Evolutionary conservation across 805 yeast species (phyloP).

Genomic region (Yamadazyma phyllophila): DNA sequence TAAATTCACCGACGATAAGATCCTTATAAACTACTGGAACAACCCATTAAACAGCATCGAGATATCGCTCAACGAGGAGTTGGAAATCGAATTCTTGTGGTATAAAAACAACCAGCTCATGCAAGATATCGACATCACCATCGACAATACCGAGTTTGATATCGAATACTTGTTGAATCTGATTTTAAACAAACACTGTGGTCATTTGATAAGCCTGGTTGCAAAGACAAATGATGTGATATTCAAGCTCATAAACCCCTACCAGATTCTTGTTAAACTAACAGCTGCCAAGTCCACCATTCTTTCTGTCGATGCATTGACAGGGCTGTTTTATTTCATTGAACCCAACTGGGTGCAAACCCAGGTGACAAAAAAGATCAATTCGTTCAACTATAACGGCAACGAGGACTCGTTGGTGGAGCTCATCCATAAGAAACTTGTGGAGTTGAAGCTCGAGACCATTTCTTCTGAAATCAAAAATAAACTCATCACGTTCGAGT

Average conservation of each 20-base stretch:
- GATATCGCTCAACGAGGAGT: slow-evolving; percentile 52
- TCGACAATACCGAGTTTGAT: slow-evolving; percentile 27
- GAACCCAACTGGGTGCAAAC: slow-evolving; percentile 40
- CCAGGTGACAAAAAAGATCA: slow-evolving; percentile 29
- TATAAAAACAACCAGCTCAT: slow-evolving; percentile 51
- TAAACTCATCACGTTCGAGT: slow-evolving; percentile 61
- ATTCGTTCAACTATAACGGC: slow-evolving; percentile 21
- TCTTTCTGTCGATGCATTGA: slow-evolving; percentile 39
- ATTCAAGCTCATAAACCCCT: slow-evolving; percentile 22
- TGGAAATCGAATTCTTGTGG: slow-evolving; percentile 59
- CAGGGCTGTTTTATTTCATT: slow-evolving; percentile 39
- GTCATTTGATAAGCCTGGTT: slow-evolving; percentile 24
- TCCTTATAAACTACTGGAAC: slow-evolving; percentile 64
- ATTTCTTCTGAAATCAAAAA: slow-evolving; percentile 51
- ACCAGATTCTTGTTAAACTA: slow-evolving; percentile 33
- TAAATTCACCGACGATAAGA: slow-evolving; percentile 47
- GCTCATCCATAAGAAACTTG: slow-evolving; percentile 32
- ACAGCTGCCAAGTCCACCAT: slow-evolving; percentile 32
- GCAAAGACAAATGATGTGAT: slow-evolving; percentile 8
- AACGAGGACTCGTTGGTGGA: slow-evolving; percentile 31
- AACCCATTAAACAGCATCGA: slow-evolving; percentile 55
- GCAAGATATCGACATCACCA: slow-evolving; percentile 13
- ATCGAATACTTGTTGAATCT: slow-evolving; percentile 33
- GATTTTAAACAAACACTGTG: slow-evolving; percentile 40
- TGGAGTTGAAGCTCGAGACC: slow-evolving; percentile 48